Evolutionary conservation across 140 eudicot species (phyloP).

Genomic region (Anethum foeniculum): DNA sequence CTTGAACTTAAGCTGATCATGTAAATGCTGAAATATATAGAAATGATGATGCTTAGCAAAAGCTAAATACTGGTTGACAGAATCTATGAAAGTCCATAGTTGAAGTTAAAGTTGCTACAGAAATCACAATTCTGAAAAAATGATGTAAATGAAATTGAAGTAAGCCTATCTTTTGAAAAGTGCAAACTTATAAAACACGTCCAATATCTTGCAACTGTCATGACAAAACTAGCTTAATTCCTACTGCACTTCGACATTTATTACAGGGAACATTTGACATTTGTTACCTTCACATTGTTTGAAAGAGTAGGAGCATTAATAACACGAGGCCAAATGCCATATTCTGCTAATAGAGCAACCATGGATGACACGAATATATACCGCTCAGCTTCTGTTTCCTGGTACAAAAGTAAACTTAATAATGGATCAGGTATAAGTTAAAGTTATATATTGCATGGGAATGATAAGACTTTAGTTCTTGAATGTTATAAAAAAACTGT

Average conservation of each 20-base stretch:
- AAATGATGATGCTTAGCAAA: slow-evolving; percentile 4
- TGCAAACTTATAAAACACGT: not conserved
- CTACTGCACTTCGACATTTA: not conserved
- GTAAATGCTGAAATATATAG: slow-evolving; percentile 53
- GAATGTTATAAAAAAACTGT: not conserved
- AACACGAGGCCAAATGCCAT: slow-evolving; percentile 76
- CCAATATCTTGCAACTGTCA: not conserved
- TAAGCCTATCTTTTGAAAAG: not conserved
- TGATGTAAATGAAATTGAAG: not conserved
- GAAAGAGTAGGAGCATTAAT: slow-evolving; percentile 75
- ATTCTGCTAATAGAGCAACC: slow-evolving; percentile 69
- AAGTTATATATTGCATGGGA: not conserved
- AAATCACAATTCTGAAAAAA: not conserved
- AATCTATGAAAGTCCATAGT: not conserved
- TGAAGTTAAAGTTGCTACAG: not conserved
- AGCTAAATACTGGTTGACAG: not conserved
- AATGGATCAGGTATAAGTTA: not conserved
- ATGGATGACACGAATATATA: slow-evolving; percentile 72
- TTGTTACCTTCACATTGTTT: slow-evolving; percentile 62
- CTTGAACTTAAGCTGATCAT: slow-evolving; percentile 79
- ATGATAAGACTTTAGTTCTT: not conserved
- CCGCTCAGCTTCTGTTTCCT: slow-evolving; percentile 85
- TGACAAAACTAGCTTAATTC: not conserved
- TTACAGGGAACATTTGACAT: not conserved
- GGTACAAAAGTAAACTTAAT: slow-evolving; percentile 18